Evolutionary conservation across 495 filamentous ascomycete species (phyloP), one percentile per base, ranked within the genome.

Genomic region (Oidiodendron maius): DNA sequence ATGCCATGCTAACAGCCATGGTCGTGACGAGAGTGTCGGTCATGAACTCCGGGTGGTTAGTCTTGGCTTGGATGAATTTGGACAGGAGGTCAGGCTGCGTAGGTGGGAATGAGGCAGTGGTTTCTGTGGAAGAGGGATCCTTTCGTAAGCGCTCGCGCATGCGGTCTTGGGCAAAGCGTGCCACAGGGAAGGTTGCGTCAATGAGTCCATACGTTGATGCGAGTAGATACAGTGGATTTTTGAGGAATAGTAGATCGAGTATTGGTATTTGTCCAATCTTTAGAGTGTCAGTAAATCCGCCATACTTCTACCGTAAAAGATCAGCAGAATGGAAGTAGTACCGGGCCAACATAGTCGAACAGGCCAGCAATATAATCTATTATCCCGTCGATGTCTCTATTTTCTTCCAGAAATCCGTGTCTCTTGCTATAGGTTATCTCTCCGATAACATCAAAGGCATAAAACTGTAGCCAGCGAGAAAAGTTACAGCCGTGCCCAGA

Each of bases 381-480:
- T 15, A 81, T 75, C 4, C 80, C 81, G 53, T 83, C 76, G 42
- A 84, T 77, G 42, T 84, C 82, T 43, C 76, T 64, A 32, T 82
- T 82, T 55, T 70, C 61, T 60, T 82, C 80, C 16, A 83, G 60
- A 54, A 83, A 82, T 0, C 81, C 78, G 56, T 84, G 80, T 9
- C 77, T 67, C 52, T 82, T 76, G 43, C 73, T 73, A 53, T 81
- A 85, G 2, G 79, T 82, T 53, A 86, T 81, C 52, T 82, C 72
- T 26, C 79, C 79, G 51, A 85, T 83, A 24, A 89, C 83, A 56
- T 93, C 87, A 55, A 88, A 90, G 3, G 84, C 83, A 56, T 83
- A 91, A 59, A 80, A 90, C 56, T 89, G 84, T 11, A 89, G 64
- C 88, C 88, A 91, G 36, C 72, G 64, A 0, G 72, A 75, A 44